phyloP scores from a whole-genome alignment of 192 early-diverging fungal genomes.

The Endogone sp. region DNA sequence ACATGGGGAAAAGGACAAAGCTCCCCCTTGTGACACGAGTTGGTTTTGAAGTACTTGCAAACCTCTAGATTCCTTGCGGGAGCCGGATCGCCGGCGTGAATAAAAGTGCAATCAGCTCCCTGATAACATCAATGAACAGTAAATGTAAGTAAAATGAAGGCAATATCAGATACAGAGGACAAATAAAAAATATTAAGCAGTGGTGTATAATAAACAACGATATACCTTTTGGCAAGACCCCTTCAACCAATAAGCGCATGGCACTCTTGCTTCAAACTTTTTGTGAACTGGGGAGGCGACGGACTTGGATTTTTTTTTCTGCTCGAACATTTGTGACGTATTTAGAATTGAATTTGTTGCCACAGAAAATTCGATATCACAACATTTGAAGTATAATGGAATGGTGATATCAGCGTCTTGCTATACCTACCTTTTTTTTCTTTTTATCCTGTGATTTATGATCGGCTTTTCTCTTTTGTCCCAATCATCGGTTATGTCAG shows the following conservation, averaged over 20 bases:
- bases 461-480: background rate
- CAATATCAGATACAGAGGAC: no score
- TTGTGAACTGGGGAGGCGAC: background rate
- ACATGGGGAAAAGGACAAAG: constrained; percentile 21
- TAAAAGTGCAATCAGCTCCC: background rate
- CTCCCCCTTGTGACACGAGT: constrained; percentile 14
- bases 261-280: background rate
- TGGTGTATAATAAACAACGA: background rate
- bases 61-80: background rate
- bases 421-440: background rate
- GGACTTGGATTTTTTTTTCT: background rate
- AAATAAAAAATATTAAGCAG: background rate
- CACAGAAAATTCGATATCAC: no score
- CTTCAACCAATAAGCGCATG: background rate
- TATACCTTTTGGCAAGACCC: background rate
- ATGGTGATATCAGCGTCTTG: no score
- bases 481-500: no score
- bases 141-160: no score
- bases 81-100: background rate
- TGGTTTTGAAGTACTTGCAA: constrained; percentile 17
- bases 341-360: no score
- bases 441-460: background rate
- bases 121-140: no score
- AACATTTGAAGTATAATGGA: background rate
- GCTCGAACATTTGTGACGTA: background rate